These are phyloP conservation scores for Colletotrichum limetticola DNA, from an alignment of 2,329 filamentous ascomycete genomes.

Conservation along the genomic window DNA sequence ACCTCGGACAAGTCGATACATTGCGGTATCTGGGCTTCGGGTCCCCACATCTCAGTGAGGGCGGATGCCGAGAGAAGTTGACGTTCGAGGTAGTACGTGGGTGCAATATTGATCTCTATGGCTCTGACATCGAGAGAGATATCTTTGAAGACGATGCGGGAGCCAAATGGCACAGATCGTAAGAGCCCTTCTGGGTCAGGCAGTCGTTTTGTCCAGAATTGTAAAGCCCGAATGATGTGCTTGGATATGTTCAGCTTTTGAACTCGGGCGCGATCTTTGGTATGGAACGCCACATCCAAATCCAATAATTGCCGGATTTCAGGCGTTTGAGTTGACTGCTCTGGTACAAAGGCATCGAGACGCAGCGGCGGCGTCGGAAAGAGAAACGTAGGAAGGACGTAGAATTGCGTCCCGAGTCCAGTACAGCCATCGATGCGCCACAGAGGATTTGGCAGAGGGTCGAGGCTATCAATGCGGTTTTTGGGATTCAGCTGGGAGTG, in stretches of 20 bases:
- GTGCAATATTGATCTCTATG: slow-evolving; percentile 58
- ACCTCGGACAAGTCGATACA: slow-evolving; percentile 61
- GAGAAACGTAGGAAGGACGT: slow-evolving; percentile 64
- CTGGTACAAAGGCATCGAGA: slow-evolving; percentile 68
- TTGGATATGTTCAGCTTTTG: slow-evolving; percentile 61
- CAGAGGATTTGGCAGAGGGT: slow-evolving; percentile 52
- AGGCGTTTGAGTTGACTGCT: slow-evolving; percentile 53
- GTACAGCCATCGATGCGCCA: slow-evolving; percentile 71
- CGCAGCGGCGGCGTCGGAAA: slow-evolving; percentile 58
- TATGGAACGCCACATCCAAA: slow-evolving; percentile 65
- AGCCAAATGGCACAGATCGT: slow-evolving; percentile 64
- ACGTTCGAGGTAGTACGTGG: slow-evolving; percentile 63
- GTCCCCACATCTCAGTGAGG: slow-evolving; percentile 57
- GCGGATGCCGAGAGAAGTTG: slow-evolving; percentile 58
- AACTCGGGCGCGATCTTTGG: slow-evolving; percentile 60
- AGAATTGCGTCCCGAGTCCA: slow-evolving; percentile 67
- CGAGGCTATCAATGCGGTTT: slow-evolving; percentile 69
- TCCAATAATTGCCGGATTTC: slow-evolving; percentile 58
- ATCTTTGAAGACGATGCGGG: slow-evolving; percentile 64
- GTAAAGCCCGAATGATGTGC: slow-evolving; percentile 65
- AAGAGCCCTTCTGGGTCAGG: slow-evolving; percentile 50
- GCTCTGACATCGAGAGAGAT: slow-evolving; percentile 59
- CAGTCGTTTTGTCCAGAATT: slow-evolving; percentile 57
- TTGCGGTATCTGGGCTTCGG: slow-evolving; percentile 53
- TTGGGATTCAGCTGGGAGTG: slow-evolving; percentile 67